These are phyloP conservation scores for Fagus sylvatica DNA, from an alignment of 306 rosid species.

Conservation along the genomic window DNA sequence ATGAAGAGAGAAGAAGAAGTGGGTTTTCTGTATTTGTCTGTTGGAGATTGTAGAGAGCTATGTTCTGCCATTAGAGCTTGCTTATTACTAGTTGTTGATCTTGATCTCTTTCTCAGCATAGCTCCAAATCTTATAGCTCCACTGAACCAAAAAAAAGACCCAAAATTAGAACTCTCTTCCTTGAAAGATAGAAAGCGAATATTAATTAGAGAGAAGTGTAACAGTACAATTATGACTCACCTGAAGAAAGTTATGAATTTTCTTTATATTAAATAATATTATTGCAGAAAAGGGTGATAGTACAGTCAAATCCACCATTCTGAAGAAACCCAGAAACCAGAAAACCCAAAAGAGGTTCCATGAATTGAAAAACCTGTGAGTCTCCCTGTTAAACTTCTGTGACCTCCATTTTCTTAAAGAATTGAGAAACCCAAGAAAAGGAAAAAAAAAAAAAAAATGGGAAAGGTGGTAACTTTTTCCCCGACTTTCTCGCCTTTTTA, in stretches of 20 bases:
- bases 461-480: constrained; percentile 35
- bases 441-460: background rate
- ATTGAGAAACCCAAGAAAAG: background rate
- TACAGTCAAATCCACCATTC: constrained; percentile 25
- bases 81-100: constrained; percentile 22
- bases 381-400: constrained; percentile 6
- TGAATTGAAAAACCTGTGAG: constrained; percentile 1
- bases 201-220: background rate
- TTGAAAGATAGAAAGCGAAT: constrained; percentile 2
- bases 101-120: constrained; percentile 30
- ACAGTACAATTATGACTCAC: constrained; percentile 14
- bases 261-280: background rate
- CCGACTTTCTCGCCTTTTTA: constrained; percentile 48
- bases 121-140: constrained; percentile 25
- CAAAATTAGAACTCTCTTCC: background rate
- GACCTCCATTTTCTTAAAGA: constrained; percentile 2
- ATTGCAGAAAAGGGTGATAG: constrained; percentile 14
- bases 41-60: constrained; percentile 41
- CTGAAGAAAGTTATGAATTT: constrained; percentile 24
- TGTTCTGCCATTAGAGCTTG: constrained; percentile 57
- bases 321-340: constrained; percentile 31
- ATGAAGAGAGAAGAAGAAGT: constrained; percentile 52
- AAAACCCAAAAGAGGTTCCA: constrained; percentile 32
- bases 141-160: constrained; percentile 17
- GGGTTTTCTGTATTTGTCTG: constrained; percentile 40